A percentile compares a stretch with the other conserved stretches of the same genome.
These are phyloP conservation scores for Furculomyces boomerangus DNA, from an alignment of 371 early-diverging fungal genomes.

Conservation along the genomic window DNA sequence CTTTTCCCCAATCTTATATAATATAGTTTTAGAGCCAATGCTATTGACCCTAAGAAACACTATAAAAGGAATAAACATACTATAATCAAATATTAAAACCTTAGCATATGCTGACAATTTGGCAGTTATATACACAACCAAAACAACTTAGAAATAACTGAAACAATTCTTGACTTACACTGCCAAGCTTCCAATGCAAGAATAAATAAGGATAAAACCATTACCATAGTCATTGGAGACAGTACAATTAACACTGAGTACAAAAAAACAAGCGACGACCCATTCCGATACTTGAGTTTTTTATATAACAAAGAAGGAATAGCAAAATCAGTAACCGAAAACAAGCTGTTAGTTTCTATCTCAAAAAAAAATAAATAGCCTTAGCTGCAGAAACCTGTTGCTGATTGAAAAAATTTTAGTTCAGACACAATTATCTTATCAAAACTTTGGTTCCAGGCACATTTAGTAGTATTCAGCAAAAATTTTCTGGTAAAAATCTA, in stretches of 20 bases:
- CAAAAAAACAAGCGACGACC: neutral
- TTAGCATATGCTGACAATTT: constrained; percentile 7
- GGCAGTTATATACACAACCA: neutral
- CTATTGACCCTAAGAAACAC: neutral
- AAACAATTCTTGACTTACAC: neutral
- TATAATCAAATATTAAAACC: neutral
- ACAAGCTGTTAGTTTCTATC: neutral
- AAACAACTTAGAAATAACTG: neutral
- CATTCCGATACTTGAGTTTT: neutral
- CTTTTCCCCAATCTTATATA: constrained; percentile 7
- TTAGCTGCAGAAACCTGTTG: neutral
- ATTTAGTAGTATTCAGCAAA: no score
- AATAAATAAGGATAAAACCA: constrained; percentile 5
- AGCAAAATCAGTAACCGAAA: neutral
- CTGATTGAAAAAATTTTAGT: neutral
- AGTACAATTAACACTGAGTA: neutral
- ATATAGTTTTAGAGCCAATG: constrained; percentile 4
- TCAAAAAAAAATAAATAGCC: neutral
- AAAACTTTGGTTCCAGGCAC: no score
- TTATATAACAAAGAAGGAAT: neutral
- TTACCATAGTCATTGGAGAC: constrained; percentile 3
- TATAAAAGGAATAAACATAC: neutral
- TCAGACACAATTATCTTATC: no score
- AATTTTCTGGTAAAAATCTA: no score
- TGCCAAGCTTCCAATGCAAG: constrained; percentile 3